Conservation (phyloP, 1,284 basidiomycete genomes). For the Entoloma clypeatum region DNA sequence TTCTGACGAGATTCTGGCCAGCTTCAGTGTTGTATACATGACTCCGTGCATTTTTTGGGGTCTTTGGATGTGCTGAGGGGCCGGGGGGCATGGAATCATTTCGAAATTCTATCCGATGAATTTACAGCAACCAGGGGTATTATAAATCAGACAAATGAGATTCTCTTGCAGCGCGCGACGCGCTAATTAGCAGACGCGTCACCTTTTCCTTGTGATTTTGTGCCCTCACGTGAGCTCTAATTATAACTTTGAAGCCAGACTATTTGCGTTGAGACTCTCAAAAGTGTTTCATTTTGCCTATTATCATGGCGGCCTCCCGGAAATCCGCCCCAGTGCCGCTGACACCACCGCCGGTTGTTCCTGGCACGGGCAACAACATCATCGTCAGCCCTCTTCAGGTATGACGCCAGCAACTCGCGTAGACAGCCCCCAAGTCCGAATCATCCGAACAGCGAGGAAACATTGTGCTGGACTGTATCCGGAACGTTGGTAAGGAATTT, state of each 20-base stretch:
- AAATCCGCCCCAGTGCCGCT: slow-evolving; percentile 32
- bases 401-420: background rate
- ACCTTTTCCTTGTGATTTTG: background rate
- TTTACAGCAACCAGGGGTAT: background rate
- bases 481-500: slow-evolving; percentile 91
- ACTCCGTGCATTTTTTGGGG: background rate
- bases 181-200: slow-evolving; percentile 1
- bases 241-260: too few species aligned
- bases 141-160: background rate
- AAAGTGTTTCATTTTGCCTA: too few species aligned
- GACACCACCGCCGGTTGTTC: slow-evolving; percentile 69
- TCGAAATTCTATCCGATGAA: background rate
- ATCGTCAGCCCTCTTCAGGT: slow-evolving; percentile 61
- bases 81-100: background rate
- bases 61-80: background rate
- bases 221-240: background rate
- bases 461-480: slow-evolving; percentile 79
- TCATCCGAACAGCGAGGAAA: slow-evolving; percentile 75
- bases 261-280: too few species aligned
- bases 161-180: background rate
- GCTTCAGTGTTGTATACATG: slow-evolving; percentile 3
- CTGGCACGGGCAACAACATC: slow-evolving; percentile 70
- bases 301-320: slow-evolving; percentile 11
- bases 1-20: slow-evolving; percentile 8
- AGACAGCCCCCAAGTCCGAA: background rate